Percentiles rank a stretch among this genome's conserved stretches.
These are phyloP conservation scores for Laetiporus sulphureus DNA, from an alignment of 1,284 basidiomycete species.

Conservation along the genomic window DNA sequence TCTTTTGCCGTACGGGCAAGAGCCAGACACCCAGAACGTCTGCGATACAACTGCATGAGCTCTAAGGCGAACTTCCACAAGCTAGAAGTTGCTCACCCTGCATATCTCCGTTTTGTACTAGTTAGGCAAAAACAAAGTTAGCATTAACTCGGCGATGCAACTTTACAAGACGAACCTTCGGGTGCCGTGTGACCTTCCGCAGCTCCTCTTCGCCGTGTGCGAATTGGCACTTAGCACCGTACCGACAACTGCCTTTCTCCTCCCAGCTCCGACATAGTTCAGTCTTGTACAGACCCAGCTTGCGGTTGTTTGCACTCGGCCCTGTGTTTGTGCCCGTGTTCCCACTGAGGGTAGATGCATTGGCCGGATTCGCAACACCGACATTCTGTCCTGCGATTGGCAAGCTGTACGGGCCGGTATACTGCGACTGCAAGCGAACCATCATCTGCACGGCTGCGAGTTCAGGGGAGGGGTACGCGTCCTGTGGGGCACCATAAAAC, in stretches of 20 bases:
- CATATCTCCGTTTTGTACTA: constrained; percentile 93
- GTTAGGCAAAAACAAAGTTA: constrained; percentile 3
- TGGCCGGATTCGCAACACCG: constrained; percentile 12
- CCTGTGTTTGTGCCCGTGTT: constrained; percentile 40
- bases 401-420: constrained; percentile 49
- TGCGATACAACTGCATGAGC: constrained; percentile 24
- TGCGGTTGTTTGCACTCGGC: constrained; percentile 83
- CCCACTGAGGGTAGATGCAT: constrained; percentile 22
- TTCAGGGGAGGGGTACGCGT: constrained; percentile 47
- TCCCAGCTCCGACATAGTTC: constrained; percentile 91
- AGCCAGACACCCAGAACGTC: constrained; percentile 89
- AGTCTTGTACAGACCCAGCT: constrained; percentile 86
- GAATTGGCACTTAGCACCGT: constrained; percentile 84
- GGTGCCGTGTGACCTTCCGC: constrained; percentile 74
- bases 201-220: constrained; percentile 88
- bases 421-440: constrained; percentile 37
- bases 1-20: constrained; percentile 84
- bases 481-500: constrained; percentile 53
- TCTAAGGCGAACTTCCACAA: constrained; percentile 4
- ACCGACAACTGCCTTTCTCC: constrained; percentile 85
- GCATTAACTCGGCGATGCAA: constrained; percentile 8
- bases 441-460: constrained; percentile 51
- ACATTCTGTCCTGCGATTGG: constrained; percentile 23
- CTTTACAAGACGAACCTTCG: constrained; percentile 53
- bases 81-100: constrained; percentile 45